Conservation (phyloP, 2,329 filamentous ascomycete genomes). For the Alternaria novae-zelandiae region DNA sequence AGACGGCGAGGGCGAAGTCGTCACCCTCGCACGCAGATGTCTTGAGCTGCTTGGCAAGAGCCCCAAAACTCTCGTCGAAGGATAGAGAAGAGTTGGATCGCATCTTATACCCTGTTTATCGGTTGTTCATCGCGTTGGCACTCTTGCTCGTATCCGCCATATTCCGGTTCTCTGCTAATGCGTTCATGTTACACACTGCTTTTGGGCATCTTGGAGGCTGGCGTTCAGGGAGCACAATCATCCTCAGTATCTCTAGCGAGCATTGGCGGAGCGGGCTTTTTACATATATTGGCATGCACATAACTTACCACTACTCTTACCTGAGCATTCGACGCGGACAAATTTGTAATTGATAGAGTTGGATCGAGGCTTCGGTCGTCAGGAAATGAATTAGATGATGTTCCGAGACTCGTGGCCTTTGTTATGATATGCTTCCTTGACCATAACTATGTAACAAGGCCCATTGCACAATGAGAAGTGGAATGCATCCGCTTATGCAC, state of each 20-base stretch:
- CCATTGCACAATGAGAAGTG: not conserved
- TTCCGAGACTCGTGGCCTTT: not conserved
- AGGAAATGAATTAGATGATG: slow-evolving; percentile 14
- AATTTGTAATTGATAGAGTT: slow-evolving; percentile 36
- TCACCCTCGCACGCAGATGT: slow-evolving; percentile 87
- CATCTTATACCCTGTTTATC: slow-evolving; percentile 33
- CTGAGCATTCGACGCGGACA: slow-evolving; percentile 14
- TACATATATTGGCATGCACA: slow-evolving; percentile 42
- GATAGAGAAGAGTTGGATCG: slow-evolving; percentile 54
- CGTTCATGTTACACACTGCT: slow-evolving; percentile 27
- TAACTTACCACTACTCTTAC: slow-evolving; percentile 27
- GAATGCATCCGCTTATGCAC: not conserved
- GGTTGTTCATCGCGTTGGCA: slow-evolving; percentile 21
- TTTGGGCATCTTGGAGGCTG: slow-evolving; percentile 25
- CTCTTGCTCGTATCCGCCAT: slow-evolving; percentile 24
- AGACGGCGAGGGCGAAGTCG: slow-evolving; percentile 91
- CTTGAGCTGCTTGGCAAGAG: slow-evolving; percentile 83
- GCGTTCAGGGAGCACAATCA: slow-evolving; percentile 40
- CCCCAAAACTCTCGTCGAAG: slow-evolving; percentile 82
- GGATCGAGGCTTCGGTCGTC: slow-evolving; percentile 11
- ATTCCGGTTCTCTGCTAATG: slow-evolving; percentile 34
- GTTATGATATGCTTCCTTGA: not conserved
- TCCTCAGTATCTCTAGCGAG: slow-evolving; percentile 48
- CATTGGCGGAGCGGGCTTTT: slow-evolving; percentile 47
- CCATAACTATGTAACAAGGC: not conserved